Percentiles rank a stretch among this genome's conserved stretches.
Conservation (phyloP, 257 asterid species). For the Forsythia viridissima region DNA sequence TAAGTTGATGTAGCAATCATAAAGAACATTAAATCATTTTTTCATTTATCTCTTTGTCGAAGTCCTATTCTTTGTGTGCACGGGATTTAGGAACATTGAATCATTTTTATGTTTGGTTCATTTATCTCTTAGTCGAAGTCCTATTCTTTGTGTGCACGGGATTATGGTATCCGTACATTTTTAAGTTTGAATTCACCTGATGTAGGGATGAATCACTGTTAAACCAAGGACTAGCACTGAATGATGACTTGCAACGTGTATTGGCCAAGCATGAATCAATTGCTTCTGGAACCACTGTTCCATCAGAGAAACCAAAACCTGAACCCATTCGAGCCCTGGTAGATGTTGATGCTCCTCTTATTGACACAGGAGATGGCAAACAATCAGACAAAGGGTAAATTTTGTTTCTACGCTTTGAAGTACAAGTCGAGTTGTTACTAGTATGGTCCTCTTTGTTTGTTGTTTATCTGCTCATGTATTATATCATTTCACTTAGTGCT, state of each 20-base stretch:
- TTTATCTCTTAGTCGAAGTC: not conserved
- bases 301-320: constrained; percentile 53
- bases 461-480: constrained; percentile 3
- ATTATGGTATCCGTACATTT: too few relatives aligned
- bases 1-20: not conserved
- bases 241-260: constrained; percentile 93
- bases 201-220: constrained; percentile 90
- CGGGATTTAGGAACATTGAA: not conserved
- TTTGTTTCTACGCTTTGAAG: constrained; percentile 14
- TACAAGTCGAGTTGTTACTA: constrained; percentile 7
- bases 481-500: not conserved
- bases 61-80: not conserved
- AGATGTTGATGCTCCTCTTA: constrained; percentile 68
- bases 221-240: constrained; percentile 87
- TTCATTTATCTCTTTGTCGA: not conserved
- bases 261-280: constrained; percentile 86
- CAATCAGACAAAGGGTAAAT: constrained; percentile 61
- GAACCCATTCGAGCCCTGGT: constrained; percentile 59
- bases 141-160: not conserved
- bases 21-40: not conserved
- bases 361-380: constrained; percentile 79
- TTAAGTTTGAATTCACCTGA: not conserved
- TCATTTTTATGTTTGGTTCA: not conserved
- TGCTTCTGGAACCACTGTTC: constrained; percentile 62
- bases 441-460: constrained; percentile 23